phyloP scores from a whole-genome alignment of 2,329 filamentous ascomycete genomes.

The Arthroderma uncinatum region DNA sequence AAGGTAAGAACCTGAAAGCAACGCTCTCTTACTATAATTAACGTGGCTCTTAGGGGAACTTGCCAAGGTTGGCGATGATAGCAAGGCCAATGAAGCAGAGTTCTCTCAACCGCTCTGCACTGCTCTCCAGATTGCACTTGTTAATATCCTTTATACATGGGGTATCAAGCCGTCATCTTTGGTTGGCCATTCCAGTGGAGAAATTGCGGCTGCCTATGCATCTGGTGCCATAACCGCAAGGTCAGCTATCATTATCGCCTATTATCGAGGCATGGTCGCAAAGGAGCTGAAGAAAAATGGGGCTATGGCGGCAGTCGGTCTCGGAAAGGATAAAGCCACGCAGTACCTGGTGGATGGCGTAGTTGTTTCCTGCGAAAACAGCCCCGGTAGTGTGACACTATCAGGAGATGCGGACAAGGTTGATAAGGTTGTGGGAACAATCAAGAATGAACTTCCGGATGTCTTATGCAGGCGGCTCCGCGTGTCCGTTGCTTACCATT shows the following conservation, averaged over 20 bases:
- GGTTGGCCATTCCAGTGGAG: constrained; percentile 25
- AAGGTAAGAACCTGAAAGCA: neutral
- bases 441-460: constrained; percentile 23
- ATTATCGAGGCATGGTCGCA: constrained; percentile 14
- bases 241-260: constrained; percentile 14
- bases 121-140: constrained; percentile 24
- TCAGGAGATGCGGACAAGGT: constrained; percentile 31
- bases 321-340: neutral
- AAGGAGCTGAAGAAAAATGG: neutral
- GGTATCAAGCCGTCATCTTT: constrained; percentile 20
- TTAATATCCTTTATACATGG: constrained; percentile 22
- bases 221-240: constrained; percentile 16
- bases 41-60: constrained; percentile 5
- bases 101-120: constrained; percentile 24
- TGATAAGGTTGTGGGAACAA: constrained; percentile 24
- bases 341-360: constrained; percentile 10
- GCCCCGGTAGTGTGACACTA: constrained; percentile 27
- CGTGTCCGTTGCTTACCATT: constrained; percentile 20
- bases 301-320: constrained; percentile 14
- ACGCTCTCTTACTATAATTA: neutral
- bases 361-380: constrained; percentile 30
- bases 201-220: constrained; percentile 26
- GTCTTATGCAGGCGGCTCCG: constrained; percentile 17
- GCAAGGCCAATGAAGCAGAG: constrained; percentile 19
- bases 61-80: neutral